Evolutionary conservation across 1,139 yeast species (phyloP), one percentile per base, ranked within the genome.

Genomic region (Candida smagusa): DNA sequence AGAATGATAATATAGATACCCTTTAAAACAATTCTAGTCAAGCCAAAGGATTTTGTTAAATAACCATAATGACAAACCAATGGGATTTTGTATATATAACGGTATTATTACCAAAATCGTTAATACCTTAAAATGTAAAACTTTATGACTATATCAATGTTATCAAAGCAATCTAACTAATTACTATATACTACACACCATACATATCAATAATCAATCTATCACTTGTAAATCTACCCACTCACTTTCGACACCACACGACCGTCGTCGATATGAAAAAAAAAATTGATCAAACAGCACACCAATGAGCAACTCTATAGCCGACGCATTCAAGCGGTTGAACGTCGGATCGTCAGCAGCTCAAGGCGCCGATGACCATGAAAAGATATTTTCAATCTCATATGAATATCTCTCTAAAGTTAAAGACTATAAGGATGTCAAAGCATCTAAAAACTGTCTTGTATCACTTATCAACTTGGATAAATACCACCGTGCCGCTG

Each of bases 391-490:
- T 44, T 63, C 64, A 26, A 65, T 70, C 2, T 67, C 74, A 13
- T 68, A 65, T 44, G 72, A 69, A 37, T 71, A 68, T 45, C 58
- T 71, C 41, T 54, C 70, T 26, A 68, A 68, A 32, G 62, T 68
- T 33, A 67, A 68, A 41, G 52, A 63, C 30, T 71, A 59, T 28
- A 58, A 71, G 31, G 84, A 82, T 47, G 50, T 60, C 16, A 61
- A 63, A 35, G 81, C 88, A 0, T 65, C 81, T 48, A 78, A 73
- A 49, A 72, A 82, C 46, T 79, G 82, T 50, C 59, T 87, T 29
- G 81, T 82, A 6, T 79, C 95, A 1, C 64, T 84, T 51, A 83
- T 86, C 56, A 81, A 84, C 52, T 68, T 82, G 51, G 96, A 88
- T 54, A 72, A 72, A 48, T 87, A 84, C 56, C 61, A 63, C 38